These are phyloP conservation scores for Castanea mollissima DNA, from an alignment of 306 rosid genomes.

Conservation along the genomic window DNA sequence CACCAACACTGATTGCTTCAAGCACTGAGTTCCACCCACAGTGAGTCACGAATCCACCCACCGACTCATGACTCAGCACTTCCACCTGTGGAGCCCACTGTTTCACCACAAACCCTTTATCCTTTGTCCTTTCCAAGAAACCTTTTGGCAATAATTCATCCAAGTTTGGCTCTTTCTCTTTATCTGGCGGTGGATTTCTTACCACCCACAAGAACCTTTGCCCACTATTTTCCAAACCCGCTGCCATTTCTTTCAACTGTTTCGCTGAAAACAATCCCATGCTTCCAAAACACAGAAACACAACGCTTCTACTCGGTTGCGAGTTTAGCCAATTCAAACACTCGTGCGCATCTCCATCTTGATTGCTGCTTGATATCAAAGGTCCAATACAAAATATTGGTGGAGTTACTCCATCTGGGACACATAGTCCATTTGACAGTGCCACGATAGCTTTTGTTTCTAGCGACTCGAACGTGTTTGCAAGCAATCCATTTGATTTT, in stretches of 20 bases:
- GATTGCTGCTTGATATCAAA: too few species aligned
- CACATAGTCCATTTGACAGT: neutral
- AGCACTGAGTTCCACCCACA: slow-evolving; percentile 73
- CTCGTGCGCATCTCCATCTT: too few species aligned
- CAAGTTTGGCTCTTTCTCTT: too few species aligned
- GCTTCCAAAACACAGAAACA: neutral
- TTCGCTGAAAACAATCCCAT: neutral
- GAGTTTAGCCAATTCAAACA: too few species aligned
- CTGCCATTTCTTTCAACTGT: neutral
- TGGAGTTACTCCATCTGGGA: neutral
- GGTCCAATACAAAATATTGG: neutral
- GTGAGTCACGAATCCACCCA: slow-evolving; percentile 62
- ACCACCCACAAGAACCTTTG: too few species aligned
- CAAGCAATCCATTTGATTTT: neutral
- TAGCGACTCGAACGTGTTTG: neutral
- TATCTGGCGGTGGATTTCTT: too few species aligned
- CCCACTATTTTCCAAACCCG: too few species aligned
- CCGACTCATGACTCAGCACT: slow-evolving; percentile 44
- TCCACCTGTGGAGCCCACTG: neutral
- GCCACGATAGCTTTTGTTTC: neutral
- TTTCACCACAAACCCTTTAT: too few species aligned
- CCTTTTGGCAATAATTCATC: too few species aligned
- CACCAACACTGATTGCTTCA: slow-evolving; percentile 42
- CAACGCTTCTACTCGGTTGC: too few species aligned
- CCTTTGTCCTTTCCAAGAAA: too few species aligned